These are phyloP conservation scores for Aspergillus sclerotiicarbonarius DNA, from an alignment of 495 filamentous ascomycete genomes.

Conservation along the genomic window DNA sequence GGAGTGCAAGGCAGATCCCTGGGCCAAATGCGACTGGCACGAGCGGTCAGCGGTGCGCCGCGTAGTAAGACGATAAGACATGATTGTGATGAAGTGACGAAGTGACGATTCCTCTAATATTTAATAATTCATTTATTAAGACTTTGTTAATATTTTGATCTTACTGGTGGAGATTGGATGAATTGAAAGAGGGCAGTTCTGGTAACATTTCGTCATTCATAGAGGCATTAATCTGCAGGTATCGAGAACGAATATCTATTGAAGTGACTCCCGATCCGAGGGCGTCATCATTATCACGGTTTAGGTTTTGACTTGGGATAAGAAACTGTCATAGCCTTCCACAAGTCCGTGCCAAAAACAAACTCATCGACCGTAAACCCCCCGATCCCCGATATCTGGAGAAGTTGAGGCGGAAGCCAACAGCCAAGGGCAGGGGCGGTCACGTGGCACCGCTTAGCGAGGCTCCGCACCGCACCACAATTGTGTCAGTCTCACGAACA, in stretches of 20 bases:
- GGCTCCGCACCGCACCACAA: conserved; percentile 48
- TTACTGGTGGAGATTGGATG: not conserved
- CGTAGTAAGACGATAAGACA: not conserved
- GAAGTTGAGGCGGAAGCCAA: conserved; percentile 1
- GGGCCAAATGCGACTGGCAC: conserved; percentile 30
- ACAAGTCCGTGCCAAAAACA: not conserved
- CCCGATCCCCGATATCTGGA: not conserved
- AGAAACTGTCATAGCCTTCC: not conserved
- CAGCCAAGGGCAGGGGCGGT: conserved; percentile 41
- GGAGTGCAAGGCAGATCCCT: conserved; percentile 28
- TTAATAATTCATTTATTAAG: too few relatives aligned
- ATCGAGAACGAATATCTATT: not conserved
- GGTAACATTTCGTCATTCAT: not conserved
- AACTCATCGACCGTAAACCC: not conserved
- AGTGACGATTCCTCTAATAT: too few relatives aligned
- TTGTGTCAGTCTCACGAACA: conserved; percentile 36
- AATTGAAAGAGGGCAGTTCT: not conserved
- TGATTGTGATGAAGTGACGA: not conserved
- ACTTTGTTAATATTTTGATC: not conserved
- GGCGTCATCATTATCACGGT: too few relatives aligned
- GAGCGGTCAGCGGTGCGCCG: not conserved
- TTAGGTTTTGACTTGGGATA: not conserved
- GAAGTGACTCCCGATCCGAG: not conserved
- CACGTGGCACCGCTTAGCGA: conserved; percentile 51
- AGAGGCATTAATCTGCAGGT: not conserved